These are phyloP conservation scores for Phytophthora melonis DNA, from an alignment of 352 stramenopile species.

Conservation along the genomic window DNA sequence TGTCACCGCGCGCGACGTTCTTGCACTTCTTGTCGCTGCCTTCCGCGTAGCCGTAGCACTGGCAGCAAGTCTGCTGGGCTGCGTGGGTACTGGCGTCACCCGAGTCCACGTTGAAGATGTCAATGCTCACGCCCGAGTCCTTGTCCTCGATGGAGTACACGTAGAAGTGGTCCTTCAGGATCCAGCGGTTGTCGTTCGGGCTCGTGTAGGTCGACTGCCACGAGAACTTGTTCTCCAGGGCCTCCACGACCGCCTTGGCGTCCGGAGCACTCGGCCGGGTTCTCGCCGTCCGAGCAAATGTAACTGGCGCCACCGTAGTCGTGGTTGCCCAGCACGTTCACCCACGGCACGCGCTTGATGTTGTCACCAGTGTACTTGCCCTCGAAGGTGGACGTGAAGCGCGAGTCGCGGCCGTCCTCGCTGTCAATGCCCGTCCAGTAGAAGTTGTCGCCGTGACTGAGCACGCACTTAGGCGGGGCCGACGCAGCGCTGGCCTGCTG, in stretches of 20 bases:
- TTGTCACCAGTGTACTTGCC: slow-evolving; percentile 59
- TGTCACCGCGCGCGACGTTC: slow-evolving; percentile 51
- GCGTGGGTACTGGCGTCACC: slow-evolving; percentile 62
- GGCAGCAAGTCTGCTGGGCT: slow-evolving; percentile 61
- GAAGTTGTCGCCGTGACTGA: slow-evolving; percentile 79
- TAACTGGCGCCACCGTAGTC: slow-evolving; percentile 70
- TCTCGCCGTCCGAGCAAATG: slow-evolving; percentile 56
- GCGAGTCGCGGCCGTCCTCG: slow-evolving; percentile 48
- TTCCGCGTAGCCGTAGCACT: slow-evolving; percentile 66
- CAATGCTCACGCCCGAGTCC: slow-evolving; percentile 52
- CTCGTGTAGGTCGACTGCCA: slow-evolving; percentile 60
- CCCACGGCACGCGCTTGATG: slow-evolving; percentile 60
- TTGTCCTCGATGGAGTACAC: slow-evolving; percentile 55
- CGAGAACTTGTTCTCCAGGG: slow-evolving; percentile 52
- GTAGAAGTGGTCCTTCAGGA: slow-evolving; percentile 69
- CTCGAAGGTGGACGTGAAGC: slow-evolving; percentile 68
- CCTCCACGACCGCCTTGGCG: slow-evolving; percentile 33
- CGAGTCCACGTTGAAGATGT: slow-evolving; percentile 73
- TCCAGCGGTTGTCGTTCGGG: slow-evolving; percentile 63
- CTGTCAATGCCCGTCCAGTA: slow-evolving; percentile 74
- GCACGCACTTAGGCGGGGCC: slow-evolving; percentile 60
- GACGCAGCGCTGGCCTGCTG: slow-evolving; percentile 49
- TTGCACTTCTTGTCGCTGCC: slow-evolving; percentile 51
- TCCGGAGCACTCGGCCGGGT: slow-evolving; percentile 39
- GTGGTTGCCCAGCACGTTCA: slow-evolving; percentile 80